phyloP scores from a whole-genome alignment of 495 filamentous ascomycete species.

The Choiromyces venosus region DNA sequence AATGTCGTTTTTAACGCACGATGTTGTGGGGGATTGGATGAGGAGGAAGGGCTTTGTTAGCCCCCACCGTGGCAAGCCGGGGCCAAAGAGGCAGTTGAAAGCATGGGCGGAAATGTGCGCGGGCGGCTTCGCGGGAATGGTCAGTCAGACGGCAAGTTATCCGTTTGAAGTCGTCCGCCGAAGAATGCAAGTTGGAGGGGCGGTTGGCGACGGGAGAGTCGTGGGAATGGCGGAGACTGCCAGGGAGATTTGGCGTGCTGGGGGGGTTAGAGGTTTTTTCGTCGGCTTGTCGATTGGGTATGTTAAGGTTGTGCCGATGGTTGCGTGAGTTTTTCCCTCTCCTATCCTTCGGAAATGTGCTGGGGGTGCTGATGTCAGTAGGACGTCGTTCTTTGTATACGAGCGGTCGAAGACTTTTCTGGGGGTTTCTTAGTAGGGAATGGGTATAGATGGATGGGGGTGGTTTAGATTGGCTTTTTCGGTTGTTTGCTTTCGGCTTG shows the following conservation, averaged over 20 bases:
- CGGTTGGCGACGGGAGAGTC: constrained; percentile 79
- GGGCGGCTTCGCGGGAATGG: constrained; percentile 76
- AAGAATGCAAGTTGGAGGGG: constrained; percentile 93
- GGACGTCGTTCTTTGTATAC: constrained; percentile 59
- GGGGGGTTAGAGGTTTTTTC: constrained; percentile 77
- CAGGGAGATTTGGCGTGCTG: constrained; percentile 63
- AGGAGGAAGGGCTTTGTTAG: constrained; percentile 49
- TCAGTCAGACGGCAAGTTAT: constrained; percentile 87
- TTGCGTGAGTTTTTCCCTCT: constrained; percentile 60
- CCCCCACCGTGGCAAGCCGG: constrained; percentile 13
- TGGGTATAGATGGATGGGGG: too few species aligned
- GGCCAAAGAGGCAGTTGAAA: constrained; percentile 49
- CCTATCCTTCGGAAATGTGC: constrained; percentile 20
- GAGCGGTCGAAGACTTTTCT: constrained; percentile 71
- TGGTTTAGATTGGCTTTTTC: too few species aligned
- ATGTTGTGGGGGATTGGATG: constrained; percentile 74
- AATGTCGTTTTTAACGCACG: constrained; percentile 94
- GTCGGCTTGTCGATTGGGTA: constrained; percentile 93
- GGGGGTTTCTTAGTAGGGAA: constrained; percentile 61
- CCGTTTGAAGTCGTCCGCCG: constrained; percentile 86
- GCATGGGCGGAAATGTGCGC: constrained; percentile 78
- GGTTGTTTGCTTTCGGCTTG: too few species aligned
- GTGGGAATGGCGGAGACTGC: constrained; percentile 74
- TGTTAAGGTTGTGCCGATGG: constrained; percentile 87
- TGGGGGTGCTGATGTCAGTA: constrained; percentile 4